Conservation (phyloP, 106 monocot genomes). For the Phalaenopsis equestris region DNA sequence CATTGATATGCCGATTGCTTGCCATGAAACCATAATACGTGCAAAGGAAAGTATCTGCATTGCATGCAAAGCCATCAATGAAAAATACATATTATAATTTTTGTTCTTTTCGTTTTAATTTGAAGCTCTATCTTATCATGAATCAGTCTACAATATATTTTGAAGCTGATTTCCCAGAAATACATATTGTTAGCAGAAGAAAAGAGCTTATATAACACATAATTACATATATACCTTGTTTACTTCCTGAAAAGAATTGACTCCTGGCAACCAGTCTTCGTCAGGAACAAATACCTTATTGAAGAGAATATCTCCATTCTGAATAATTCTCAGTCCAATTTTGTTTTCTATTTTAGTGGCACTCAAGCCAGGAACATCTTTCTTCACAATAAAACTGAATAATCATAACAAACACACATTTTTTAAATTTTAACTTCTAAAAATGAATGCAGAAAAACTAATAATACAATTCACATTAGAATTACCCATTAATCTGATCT, state of each 20-base stretch:
- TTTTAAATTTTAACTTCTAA: not conserved
- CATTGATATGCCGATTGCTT: constrained; percentile 51
- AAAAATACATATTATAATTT: not conserved
- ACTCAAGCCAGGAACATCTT: constrained; percentile 54
- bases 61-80: not conserved
- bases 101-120: too few species aligned
- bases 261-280: constrained; percentile 59
- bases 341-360: constrained; percentile 80
- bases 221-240: constrained; percentile 42
- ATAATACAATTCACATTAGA: not conserved
- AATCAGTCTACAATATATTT: too few species aligned
- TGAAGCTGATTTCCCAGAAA: too few species aligned
- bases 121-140: too few species aligned
- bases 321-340: constrained; percentile 75
- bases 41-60: constrained; percentile 38
- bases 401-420: not conserved
- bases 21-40: constrained; percentile 51
- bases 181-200: too few species aligned
- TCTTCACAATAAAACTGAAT: constrained; percentile 69
- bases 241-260: constrained; percentile 72
- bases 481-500: constrained; percentile 74
- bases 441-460: not conserved
- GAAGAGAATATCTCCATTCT: constrained; percentile 77
- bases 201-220: too few species aligned
- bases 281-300: constrained; percentile 76